Evolutionary conservation across 331 rosid species (phyloP).

Genomic region (Quercus phellos): DNA sequence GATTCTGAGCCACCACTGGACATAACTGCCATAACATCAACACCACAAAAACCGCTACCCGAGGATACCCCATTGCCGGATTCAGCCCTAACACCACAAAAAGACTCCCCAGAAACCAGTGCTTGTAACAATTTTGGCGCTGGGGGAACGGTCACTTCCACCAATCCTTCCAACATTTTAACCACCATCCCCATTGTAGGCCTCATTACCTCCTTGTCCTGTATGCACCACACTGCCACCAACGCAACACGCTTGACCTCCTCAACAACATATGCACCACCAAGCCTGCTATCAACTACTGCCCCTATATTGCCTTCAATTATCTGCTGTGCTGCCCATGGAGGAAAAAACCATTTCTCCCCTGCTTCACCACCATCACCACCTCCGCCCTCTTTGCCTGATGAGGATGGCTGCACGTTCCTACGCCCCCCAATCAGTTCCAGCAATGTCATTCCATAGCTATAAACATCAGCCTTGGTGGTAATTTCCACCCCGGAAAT

Average conservation of each 20-base stretch:
- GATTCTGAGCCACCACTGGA: slow-evolving; percentile 54
- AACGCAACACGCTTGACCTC: slow-evolving; percentile 57
- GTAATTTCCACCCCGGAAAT: slow-evolving; percentile 81
- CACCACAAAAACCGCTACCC: slow-evolving; percentile 26
- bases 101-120: slow-evolving; percentile 71
- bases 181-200: slow-evolving; percentile 79
- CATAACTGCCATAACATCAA: slow-evolving; percentile 25
- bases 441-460: slow-evolving; percentile 80
- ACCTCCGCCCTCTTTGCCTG: slow-evolving; percentile 26
- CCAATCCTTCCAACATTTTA: slow-evolving; percentile 77
- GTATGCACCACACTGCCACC: slow-evolving; percentile 95
- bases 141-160: slow-evolving; percentile 60
- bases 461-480: slow-evolving; percentile 82
- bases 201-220: slow-evolving; percentile 66
- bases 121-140: slow-evolving; percentile 76
- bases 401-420: slow-evolving; percentile 53
- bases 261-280: slow-evolving; percentile 35
- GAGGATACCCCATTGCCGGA: slow-evolving; percentile 34
- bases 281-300: slow-evolving; percentile 60
- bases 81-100: slow-evolving; percentile 46
- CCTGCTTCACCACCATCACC: slow-evolving; percentile 27
- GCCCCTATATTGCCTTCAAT: slow-evolving; percentile 48
- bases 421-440: slow-evolving; percentile 74
- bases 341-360: slow-evolving; percentile 85
- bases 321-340: slow-evolving; percentile 70